These are phyloP conservation scores for Martensiomyces pterosporus DNA, from an alignment of 192 early-diverging fungal species.

Conservation along the genomic window DNA sequence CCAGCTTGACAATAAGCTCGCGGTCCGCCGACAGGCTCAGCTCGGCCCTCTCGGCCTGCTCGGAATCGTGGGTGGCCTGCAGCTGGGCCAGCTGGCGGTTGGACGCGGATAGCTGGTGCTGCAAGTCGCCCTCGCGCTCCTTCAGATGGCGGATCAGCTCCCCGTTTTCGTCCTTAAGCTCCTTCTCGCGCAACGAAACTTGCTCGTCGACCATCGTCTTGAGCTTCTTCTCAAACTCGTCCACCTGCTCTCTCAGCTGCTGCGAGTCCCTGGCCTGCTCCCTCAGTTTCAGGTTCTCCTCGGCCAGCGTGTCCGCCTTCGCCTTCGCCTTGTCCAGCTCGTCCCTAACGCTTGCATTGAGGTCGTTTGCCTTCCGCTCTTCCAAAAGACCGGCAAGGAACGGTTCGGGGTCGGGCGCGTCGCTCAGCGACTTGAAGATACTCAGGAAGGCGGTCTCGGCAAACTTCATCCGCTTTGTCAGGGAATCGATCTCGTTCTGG, in stretches of 20 bases:
- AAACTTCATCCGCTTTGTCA: slow-evolving; percentile 79
- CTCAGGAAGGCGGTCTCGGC: slow-evolving; percentile 78
- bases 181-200: slow-evolving; percentile 63
- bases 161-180: slow-evolving; percentile 69
- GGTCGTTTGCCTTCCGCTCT: slow-evolving; percentile 6
- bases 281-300: slow-evolving; percentile 57
- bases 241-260: slow-evolving; percentile 2
- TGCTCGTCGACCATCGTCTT: slow-evolving; percentile 68
- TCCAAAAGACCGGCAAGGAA: slow-evolving; percentile 55
- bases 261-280: slow-evolving; percentile 44
- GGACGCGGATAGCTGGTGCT: slow-evolving; percentile 75
- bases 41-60: slow-evolving; percentile 64
- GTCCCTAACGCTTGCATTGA: background rate
- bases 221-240: slow-evolving; percentile 31
- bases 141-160: slow-evolving; percentile 78
- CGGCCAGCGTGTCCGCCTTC: slow-evolving; percentile 42
- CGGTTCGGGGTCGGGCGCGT: slow-evolving; percentile 79
- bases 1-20: slow-evolving; percentile 72
- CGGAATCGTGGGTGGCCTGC: slow-evolving; percentile 66
- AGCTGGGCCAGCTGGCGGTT: slow-evolving; percentile 67
- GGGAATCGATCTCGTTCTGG: slow-evolving; percentile 86
- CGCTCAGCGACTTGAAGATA: slow-evolving; percentile 73
- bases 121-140: slow-evolving; percentile 78
- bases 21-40: slow-evolving; percentile 64
- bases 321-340: slow-evolving; percentile 30